phyloP scores from a whole-genome alignment of 176 grass and related monocot species.

The Carex littledalei region DNA sequence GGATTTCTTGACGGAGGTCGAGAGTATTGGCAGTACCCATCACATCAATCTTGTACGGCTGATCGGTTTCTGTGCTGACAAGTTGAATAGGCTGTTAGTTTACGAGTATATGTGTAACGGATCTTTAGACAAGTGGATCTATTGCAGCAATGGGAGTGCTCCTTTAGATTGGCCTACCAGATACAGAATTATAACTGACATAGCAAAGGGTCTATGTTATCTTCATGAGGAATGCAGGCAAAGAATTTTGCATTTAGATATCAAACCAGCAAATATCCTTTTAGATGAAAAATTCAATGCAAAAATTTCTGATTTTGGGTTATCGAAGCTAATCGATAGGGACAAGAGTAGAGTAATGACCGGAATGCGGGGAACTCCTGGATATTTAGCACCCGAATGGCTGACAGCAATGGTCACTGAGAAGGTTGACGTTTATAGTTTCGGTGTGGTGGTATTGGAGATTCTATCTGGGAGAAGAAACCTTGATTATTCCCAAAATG shows the following conservation, averaged over 20 bases:
- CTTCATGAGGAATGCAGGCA: constrained; percentile 57
- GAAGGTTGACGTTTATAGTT: constrained; percentile 70
- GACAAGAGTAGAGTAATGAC: constrained; percentile 36
- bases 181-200: constrained; percentile 23
- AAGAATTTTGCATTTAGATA: constrained; percentile 59
- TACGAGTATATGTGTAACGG: constrained; percentile 49
- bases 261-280: constrained; percentile 67
- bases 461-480: constrained; percentile 48
- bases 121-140: constrained; percentile 61
- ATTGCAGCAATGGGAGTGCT: constrained; percentile 3
- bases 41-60: constrained; percentile 53
- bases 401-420: constrained; percentile 47
- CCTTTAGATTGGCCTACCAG: constrained; percentile 39
- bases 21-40: constrained; percentile 51
- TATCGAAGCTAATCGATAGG: constrained; percentile 55
- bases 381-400: constrained; percentile 70
- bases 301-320: constrained; percentile 62
- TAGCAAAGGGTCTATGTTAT: constrained; percentile 53
- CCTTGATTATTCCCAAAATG: constrained; percentile 33
- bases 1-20: constrained; percentile 51
- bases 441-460: constrained; percentile 56
- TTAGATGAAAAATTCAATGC: constrained; percentile 51
- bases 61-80: constrained; percentile 49
- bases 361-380: constrained; percentile 39
- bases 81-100: constrained; percentile 35